Conservation (phyloP, 169 alveolate species). For the Cryptosporidium felis region DNA sequence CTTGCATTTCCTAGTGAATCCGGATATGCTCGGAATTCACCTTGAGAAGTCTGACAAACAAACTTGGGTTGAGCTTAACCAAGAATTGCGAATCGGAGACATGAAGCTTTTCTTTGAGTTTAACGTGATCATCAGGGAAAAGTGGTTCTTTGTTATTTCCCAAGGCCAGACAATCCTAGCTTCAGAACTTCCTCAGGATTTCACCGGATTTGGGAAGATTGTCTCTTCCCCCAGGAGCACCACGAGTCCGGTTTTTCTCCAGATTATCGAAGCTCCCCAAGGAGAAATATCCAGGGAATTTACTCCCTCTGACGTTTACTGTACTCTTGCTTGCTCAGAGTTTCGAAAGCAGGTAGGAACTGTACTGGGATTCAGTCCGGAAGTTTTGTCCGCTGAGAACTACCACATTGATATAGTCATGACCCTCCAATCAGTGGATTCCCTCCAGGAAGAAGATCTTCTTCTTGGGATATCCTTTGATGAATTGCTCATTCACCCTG, state of each 20-base stretch:
- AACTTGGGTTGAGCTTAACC: conserved; percentile 10
- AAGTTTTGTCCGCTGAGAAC: not conserved
- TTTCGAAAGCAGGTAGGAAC: not conserved
- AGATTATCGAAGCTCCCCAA: not conserved
- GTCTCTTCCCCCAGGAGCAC: not conserved
- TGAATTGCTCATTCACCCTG: conserved; percentile 3
- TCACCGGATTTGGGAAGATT: conserved; percentile 12
- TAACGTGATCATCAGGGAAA: conserved; percentile 1
- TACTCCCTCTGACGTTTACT: not conserved
- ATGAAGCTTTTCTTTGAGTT: conserved; percentile 26
- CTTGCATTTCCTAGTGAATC: not conserved
- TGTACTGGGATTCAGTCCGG: conserved; percentile 1
- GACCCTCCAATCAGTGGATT: not conserved
- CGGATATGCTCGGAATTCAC: conserved; percentile 37
- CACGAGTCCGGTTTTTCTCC: not conserved
- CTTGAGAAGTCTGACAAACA: not conserved
- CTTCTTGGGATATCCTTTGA: conserved; percentile 8
- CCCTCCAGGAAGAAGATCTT: conserved; percentile 2
- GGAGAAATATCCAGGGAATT: not conserved
- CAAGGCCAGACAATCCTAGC: not conserved
- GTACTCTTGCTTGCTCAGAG: not conserved
- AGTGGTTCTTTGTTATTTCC: conserved; percentile 21
- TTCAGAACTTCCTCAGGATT: not conserved
- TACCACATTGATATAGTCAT: conserved; percentile 11
- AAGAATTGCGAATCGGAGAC: not conserved